These are phyloP conservation scores for Tylopilus intermedius DNA, from an alignment of 768 basidiomycete genomes.

Conservation along the genomic window DNA sequence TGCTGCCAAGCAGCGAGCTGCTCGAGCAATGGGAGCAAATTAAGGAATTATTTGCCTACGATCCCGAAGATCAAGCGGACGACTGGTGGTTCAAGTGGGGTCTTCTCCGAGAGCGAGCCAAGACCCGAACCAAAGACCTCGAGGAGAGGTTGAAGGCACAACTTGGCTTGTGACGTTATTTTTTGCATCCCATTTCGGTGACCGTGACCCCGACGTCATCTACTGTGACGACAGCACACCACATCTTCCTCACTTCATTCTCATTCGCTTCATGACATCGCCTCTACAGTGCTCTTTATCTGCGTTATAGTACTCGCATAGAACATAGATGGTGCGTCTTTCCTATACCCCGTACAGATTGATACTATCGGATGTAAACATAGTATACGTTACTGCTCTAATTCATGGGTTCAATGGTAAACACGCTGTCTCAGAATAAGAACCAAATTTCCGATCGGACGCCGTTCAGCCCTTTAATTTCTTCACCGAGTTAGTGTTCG, in stretches of 20 bases:
- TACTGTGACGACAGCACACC: background rate
- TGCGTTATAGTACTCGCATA: background rate
- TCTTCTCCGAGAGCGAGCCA: slow-evolving; percentile 37
- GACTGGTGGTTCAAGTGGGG: slow-evolving; percentile 67
- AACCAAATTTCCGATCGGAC: background rate
- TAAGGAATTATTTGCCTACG: slow-evolving; percentile 45
- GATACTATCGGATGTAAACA: slow-evolving; percentile 1
- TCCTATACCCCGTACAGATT: background rate
- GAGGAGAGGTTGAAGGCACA: slow-evolving; percentile 14
- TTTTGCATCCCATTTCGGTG: background rate
- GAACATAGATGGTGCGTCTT: background rate
- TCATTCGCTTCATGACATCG: background rate
- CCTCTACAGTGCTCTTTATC: background rate
- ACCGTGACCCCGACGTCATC: background rate
- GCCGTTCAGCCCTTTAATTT: no score
- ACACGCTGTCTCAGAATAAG: background rate
- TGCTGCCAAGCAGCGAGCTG: slow-evolving; percentile 28
- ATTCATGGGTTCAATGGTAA: background rate
- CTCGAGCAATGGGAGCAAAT: slow-evolving; percentile 47
- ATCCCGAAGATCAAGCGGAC: slow-evolving; percentile 52
- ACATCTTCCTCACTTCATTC: background rate
- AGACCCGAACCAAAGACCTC: slow-evolving; percentile 17
- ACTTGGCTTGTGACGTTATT: background rate
- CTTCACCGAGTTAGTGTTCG: no score
- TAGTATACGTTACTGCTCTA: background rate